Evolutionary conservation across 352 stramenopile species (phyloP).

Genomic region (Hyaloperonospora arabidopsidis): DNA sequence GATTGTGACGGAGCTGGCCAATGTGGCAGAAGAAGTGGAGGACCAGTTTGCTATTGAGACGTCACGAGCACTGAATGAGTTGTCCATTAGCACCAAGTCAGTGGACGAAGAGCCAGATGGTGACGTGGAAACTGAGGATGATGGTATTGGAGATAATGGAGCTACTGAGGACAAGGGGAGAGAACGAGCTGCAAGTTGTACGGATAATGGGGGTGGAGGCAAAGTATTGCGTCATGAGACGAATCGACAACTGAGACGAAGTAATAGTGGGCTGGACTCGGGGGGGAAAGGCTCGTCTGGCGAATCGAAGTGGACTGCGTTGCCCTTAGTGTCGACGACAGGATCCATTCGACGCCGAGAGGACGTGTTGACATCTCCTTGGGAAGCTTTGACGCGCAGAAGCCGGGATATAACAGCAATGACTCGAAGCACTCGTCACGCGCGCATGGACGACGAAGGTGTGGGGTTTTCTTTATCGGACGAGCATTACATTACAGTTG

Average conservation of each 20-base stretch:
- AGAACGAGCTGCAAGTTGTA: constrained; percentile 6
- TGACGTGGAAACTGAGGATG: constrained; percentile 17
- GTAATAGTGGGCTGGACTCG: constrained; percentile 3
- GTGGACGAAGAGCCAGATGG: constrained; percentile 16
- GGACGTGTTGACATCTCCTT: constrained; percentile 41
- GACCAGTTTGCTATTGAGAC: constrained; percentile 43
- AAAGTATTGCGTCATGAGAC: constrained; percentile 17
- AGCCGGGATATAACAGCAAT: constrained; percentile 23
- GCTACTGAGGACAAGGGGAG: constrained; percentile 15
- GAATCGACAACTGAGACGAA: constrained; percentile 12
- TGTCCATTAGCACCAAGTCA: constrained; percentile 23
- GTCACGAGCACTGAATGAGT: constrained; percentile 24
- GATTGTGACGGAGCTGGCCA: constrained; percentile 34
- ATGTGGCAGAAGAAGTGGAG: constrained; percentile 33
- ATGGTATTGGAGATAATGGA: constrained; percentile 20
- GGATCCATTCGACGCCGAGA: constrained; percentile 34
- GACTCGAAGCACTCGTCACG: constrained; percentile 33
- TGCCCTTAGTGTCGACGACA: constrained; percentile 32
- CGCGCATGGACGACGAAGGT: constrained; percentile 26
- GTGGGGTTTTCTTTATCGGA: constrained; percentile 49
- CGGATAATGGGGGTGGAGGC: constrained; percentile 12
- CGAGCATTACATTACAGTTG: constrained; percentile 61
- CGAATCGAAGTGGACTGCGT: constrained; percentile 29
- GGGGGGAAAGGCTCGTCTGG: constrained; percentile 24
- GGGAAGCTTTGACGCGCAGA: constrained; percentile 17